Evolutionary conservation across 2,329 filamentous ascomycete species (phyloP).

Genomic region (Cordyceps militaris): DNA sequence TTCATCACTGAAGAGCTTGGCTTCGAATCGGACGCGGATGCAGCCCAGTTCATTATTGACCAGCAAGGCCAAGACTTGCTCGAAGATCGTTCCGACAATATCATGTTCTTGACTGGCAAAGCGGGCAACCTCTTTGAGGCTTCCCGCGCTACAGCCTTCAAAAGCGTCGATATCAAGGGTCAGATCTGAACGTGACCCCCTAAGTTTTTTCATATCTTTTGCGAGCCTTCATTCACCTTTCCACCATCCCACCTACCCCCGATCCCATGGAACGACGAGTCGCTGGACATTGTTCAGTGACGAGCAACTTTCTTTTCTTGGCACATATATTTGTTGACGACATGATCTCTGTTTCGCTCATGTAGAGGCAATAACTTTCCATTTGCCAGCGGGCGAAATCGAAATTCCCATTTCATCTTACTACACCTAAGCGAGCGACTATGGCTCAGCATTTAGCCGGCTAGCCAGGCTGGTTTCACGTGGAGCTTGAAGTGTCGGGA

Average conservation of each 20-base stretch:
- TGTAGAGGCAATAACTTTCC: conserved; percentile 1
- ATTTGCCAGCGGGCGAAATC: not conserved
- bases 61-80: conserved; percentile 69
- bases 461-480: not conserved
- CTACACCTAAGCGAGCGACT: not conserved
- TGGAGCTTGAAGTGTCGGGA: not conserved
- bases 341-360: not conserved
- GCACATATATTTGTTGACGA: not conserved
- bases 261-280: not conserved
- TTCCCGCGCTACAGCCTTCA: conserved; percentile 67
- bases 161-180: conserved; percentile 91
- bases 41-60: conserved; percentile 83
- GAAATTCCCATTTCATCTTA: not conserved
- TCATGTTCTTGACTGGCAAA: conserved; percentile 68
- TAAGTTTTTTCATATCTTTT: conserved; percentile 1
- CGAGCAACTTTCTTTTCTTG: not conserved
- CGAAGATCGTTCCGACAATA: conserved; percentile 66
- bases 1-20: conserved; percentile 94
- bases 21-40: conserved; percentile 88
- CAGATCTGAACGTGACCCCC: conserved; percentile 60
- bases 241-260: not conserved
- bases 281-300: not conserved
- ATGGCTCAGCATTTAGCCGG: not conserved
- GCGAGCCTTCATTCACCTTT: not conserved
- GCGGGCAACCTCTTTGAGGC: conserved; percentile 66